Conservation (phyloP, 2,329 filamentous ascomycete genomes). For the Penicillium sp. region DNA sequence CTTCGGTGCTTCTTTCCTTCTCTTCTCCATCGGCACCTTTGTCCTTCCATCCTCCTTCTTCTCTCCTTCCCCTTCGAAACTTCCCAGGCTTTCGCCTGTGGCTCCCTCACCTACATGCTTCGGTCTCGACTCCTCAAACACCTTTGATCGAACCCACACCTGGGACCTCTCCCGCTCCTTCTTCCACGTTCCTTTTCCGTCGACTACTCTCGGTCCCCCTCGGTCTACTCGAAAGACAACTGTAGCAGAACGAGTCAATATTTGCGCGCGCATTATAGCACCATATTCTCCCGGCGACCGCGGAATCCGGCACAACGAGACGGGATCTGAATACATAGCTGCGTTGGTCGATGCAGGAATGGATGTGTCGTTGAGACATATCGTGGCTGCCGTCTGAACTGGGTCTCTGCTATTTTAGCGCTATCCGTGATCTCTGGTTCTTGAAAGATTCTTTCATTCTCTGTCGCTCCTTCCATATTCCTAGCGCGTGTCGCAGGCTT, state of each 20-base stretch:
- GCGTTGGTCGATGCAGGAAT: conserved; percentile 31
- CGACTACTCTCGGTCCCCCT: conserved; percentile 1
- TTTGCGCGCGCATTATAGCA: conserved; percentile 4
- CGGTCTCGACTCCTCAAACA: conserved; percentile 2
- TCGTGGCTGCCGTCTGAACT: conserved; percentile 28
- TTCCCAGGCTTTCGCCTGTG: conserved; percentile 18
- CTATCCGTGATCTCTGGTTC: conserved; percentile 17
- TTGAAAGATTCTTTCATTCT: conserved; percentile 1
- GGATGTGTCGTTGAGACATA: conserved; percentile 33
- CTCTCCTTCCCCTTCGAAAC: conserved; percentile 1
- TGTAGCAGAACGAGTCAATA: not conserved
- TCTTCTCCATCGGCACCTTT: conserved; percentile 10
- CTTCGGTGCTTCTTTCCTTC: not conserved
- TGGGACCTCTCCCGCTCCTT: conserved; percentile 8
- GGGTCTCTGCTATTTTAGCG: conserved; percentile 22
- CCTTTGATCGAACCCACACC: conserved; percentile 7
- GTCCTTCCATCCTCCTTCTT: conserved; percentile 13
- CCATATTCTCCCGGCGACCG: conserved; percentile 5
- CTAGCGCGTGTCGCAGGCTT: conserved; percentile 2
- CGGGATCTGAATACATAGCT: conserved; percentile 22
- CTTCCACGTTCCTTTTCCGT: conserved; percentile 11
- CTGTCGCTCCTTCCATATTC: conserved; percentile 1
- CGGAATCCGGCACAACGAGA: conserved; percentile 10
- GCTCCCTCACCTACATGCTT: conserved; percentile 5
- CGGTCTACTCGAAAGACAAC: conserved; percentile 1